Conservation (phyloP, 768 basidiomycete genomes). For the Fistulinella prunicolor region DNA sequence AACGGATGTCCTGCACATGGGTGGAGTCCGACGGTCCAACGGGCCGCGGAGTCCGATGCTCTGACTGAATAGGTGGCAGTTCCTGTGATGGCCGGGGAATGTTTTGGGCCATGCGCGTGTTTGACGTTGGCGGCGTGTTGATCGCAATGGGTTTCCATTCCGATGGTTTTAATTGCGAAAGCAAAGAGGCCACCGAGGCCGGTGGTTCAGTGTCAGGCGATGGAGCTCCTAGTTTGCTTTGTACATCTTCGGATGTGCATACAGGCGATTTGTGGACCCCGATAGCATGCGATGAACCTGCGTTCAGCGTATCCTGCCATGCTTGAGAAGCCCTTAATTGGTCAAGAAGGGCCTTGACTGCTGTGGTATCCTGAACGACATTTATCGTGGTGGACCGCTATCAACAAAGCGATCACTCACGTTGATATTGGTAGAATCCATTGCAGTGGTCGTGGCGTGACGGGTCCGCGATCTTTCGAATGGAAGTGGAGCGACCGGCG, state of each 20-base stretch:
- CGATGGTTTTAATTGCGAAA: conserved; percentile 55
- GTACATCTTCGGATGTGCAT: too few relatives aligned
- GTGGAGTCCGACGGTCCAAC: conserved; percentile 14
- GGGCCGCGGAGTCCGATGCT: background rate
- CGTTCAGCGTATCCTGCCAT: conserved; percentile 52
- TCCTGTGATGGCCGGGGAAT: too few relatives aligned
- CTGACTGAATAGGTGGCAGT: too few relatives aligned
- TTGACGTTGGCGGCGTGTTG: conserved; percentile 6
- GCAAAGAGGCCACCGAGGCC: conserved; percentile 53
- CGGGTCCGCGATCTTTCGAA: too few relatives aligned
- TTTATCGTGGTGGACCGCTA: background rate
- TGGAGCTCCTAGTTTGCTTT: too few relatives aligned
- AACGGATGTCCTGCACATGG: conserved; percentile 39
- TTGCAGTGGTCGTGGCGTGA: too few relatives aligned
- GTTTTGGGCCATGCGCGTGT: too few relatives aligned
- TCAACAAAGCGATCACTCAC: conserved; percentile 32
- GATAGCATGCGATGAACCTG: background rate
- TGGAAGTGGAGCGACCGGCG: too few relatives aligned
- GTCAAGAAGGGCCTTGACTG: conserved; percentile 69
- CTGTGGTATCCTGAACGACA: conserved; percentile 57
- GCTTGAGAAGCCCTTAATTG: conserved; percentile 63
- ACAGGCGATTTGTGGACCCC: too few relatives aligned
- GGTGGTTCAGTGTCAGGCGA: conserved; percentile 28
- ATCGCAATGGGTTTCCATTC: too few relatives aligned
- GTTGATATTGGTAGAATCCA: conserved; percentile 60